Conservation (phyloP, 129 eudicot genomes). For the Flaveria brownii region DNA sequence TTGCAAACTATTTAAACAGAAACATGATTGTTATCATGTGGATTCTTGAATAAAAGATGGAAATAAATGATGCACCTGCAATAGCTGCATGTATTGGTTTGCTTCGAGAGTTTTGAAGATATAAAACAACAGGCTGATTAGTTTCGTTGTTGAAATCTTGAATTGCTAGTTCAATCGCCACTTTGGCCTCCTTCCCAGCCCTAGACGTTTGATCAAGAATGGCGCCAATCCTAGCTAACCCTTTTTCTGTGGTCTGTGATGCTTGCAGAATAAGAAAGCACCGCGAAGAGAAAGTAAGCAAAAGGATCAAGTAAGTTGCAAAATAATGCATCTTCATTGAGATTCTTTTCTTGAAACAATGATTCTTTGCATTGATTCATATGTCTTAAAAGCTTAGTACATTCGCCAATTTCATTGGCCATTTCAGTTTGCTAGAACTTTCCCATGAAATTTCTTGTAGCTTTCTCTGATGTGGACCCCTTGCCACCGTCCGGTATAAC, state of each 20-base stretch:
- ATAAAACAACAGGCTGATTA: constrained; percentile 23
- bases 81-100: constrained; percentile 45
- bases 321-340: constrained; percentile 16
- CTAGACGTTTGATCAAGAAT: constrained; percentile 45
- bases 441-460: constrained; percentile 21
- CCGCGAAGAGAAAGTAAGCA: constrained; percentile 14
- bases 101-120: constrained; percentile 32
- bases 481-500: not conserved
- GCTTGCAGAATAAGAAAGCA: constrained; percentile 35
- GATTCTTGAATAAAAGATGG: not conserved
- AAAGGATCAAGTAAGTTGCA: constrained; percentile 10
- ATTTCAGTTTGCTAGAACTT: not conserved
- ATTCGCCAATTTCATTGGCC: constrained; percentile 5
- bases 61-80: constrained; percentile 36
- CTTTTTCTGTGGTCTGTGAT: constrained; percentile 16
- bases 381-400: not conserved
- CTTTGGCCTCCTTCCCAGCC: constrained; percentile 48
- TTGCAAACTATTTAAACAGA: not conserved
- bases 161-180: constrained; percentile 42
- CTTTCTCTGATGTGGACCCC: constrained; percentile 10
- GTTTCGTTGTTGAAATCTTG: constrained; percentile 38
- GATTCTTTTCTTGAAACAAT: not conserved
- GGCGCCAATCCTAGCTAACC: constrained; percentile 33
- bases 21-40: not conserved
- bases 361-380: not conserved